Conservation (phyloP, 176 grass and related monocot species). For the Avena insularis region DNA sequence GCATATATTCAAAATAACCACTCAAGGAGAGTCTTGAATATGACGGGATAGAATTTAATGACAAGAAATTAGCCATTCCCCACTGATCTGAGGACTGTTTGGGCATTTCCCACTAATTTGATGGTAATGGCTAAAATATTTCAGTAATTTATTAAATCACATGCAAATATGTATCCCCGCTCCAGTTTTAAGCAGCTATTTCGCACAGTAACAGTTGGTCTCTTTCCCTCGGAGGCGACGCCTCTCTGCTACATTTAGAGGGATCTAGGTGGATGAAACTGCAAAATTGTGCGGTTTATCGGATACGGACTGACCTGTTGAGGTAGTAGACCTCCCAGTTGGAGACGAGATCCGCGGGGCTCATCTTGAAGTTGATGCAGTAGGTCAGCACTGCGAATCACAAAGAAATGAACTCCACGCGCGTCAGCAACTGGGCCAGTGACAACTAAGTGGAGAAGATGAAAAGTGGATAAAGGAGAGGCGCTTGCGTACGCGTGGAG, state of each 20-base stretch:
- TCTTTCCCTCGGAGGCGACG: background rate
- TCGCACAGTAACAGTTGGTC: background rate
- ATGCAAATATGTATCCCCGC: background rate
- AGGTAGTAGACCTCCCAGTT: conserved; percentile 96
- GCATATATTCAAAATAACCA: background rate
- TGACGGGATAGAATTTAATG: background rate
- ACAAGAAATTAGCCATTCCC: background rate
- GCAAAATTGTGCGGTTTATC: background rate
- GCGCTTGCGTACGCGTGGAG: conserved; percentile 56
- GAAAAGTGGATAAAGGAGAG: background rate
- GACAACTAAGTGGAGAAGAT: background rate
- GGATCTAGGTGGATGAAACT: background rate
- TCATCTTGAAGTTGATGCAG: conserved; percentile 98
- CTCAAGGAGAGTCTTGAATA: background rate
- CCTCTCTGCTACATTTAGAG: background rate
- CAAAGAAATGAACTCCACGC: background rate
- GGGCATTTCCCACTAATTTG: background rate
- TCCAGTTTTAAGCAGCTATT: background rate
- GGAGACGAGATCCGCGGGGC: conserved; percentile 73
- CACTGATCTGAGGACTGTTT: background rate
- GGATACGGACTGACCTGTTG: conserved; percentile 60
- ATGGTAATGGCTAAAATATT: background rate
- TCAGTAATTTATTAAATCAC: background rate
- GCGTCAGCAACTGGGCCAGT: conserved; percentile 2
- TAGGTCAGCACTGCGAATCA: conserved; percentile 73